Evolutionary conservation across 805 yeast genomes (phyloP).

Genomic region (Candida sakaeoensis): DNA sequence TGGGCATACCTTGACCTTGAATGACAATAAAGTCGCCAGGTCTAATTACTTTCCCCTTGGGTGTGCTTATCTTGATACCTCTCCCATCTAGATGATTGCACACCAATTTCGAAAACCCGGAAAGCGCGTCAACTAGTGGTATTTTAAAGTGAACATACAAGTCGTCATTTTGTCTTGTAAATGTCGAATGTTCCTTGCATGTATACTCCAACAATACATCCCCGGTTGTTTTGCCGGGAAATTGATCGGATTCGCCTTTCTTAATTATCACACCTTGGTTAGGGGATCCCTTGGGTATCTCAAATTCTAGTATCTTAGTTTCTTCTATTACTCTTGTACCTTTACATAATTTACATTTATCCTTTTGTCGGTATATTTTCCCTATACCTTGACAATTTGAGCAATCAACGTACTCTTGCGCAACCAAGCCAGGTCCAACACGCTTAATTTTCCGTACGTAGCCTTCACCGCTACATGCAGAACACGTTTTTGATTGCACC

Average conservation of each 20-base stretch:
- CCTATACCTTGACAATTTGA: conserved; percentile 72
- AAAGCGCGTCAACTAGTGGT: conserved; percentile 75
- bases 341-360: conserved; percentile 71
- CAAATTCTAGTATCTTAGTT: conserved; percentile 70
- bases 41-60: conserved; percentile 74
- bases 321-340: conserved; percentile 64
- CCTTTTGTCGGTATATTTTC: conserved; percentile 53
- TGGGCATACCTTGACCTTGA: conserved; percentile 82
- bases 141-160: conserved; percentile 57
- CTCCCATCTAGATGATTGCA: conserved; percentile 80
- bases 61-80: conserved; percentile 57
- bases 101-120: conserved; percentile 69
- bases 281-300: conserved; percentile 67
- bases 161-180: conserved; percentile 60
- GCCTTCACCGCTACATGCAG: conserved; percentile 73
- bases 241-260: conserved; percentile 73
- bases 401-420: conserved; percentile 61
- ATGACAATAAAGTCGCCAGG: conserved; percentile 71
- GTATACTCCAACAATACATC: conserved; percentile 65
- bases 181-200: conserved; percentile 45
- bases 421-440: conserved; percentile 72
- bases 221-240: conserved; percentile 69
- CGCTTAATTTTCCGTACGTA: conserved; percentile 53
- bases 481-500: conserved; percentile 56
- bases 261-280: conserved; percentile 59